A percentile compares a stretch with the other conserved stretches of the same genome.
Evolutionary conservation across 2,329 filamentous ascomycete genomes (phyloP).

Genomic region (Stromatinia cepivora): DNA sequence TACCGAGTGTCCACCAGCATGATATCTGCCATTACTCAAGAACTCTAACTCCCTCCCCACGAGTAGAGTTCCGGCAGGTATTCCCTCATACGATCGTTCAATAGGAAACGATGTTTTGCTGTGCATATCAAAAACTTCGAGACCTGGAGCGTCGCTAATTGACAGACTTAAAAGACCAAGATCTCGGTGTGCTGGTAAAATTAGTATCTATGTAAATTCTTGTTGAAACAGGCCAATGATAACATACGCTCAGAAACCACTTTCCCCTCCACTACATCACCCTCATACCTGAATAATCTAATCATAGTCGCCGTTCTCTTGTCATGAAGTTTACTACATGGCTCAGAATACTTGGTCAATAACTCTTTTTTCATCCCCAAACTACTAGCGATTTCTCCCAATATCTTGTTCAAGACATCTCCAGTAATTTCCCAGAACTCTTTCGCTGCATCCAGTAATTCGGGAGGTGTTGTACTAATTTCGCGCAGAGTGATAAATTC

Average conservation of each 20-base stretch:
- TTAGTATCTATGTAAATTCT: not conserved
- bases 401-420: constrained; percentile 27
- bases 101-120: constrained; percentile 30
- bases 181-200: constrained; percentile 32
- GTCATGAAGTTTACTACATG: constrained; percentile 27
- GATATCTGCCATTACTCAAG: constrained; percentile 33
- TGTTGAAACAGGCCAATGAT: not conserved
- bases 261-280: constrained; percentile 20
- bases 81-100: constrained; percentile 28
- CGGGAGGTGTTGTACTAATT: constrained; percentile 27
- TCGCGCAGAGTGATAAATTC: constrained; percentile 36
- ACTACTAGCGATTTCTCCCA: constrained; percentile 32
- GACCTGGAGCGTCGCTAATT: constrained; percentile 35
- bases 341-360: constrained; percentile 32
- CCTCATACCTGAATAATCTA: constrained; percentile 36
- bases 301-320: constrained; percentile 34
- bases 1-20: constrained; percentile 33
- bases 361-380: constrained; percentile 31
- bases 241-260: constrained; percentile 36
- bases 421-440: constrained; percentile 32
- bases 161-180: constrained; percentile 36
- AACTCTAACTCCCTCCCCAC: constrained; percentile 34
- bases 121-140: constrained; percentile 34
- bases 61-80: constrained; percentile 30
- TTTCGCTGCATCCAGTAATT: constrained; percentile 28